These are phyloP conservation scores for Opeltia flavorubescens DNA, from an alignment of 495 filamentous ascomycete genomes.

Conservation along the genomic window DNA sequence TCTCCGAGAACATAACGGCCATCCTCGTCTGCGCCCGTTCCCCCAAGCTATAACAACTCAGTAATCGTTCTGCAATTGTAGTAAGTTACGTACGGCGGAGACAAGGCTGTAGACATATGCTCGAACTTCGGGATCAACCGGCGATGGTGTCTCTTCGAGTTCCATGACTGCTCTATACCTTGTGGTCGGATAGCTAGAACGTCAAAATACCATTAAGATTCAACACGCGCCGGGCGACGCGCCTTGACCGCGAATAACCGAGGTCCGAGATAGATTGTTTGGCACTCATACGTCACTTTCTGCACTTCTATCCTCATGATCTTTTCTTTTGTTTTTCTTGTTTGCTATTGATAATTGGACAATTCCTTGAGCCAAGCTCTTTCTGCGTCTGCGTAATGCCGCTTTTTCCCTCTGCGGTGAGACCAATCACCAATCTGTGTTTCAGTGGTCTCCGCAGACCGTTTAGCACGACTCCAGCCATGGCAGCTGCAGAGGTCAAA, in stretches of 20 bases:
- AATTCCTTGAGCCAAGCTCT: too few species aligned
- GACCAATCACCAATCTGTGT: constrained; percentile 3
- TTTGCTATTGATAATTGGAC: too few species aligned
- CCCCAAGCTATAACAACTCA: constrained; percentile 56
- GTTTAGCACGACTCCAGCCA: constrained; percentile 30
- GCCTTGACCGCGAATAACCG: too few species aligned
- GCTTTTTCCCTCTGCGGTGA: neutral
- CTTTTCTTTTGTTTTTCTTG: neutral
- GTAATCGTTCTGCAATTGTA: neutral
- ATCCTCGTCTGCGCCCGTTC: constrained; percentile 64
- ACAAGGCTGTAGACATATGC: constrained; percentile 85
- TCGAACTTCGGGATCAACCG: constrained; percentile 66
- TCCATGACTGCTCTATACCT: constrained; percentile 9
- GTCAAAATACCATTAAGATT: too few species aligned
- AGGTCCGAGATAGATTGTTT: too few species aligned
- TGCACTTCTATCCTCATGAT: neutral
- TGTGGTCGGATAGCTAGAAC: too few species aligned
- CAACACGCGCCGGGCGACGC: too few species aligned
- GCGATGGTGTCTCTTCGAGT: constrained; percentile 6
- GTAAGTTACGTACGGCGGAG: constrained; percentile 55
- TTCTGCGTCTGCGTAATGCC: constrained; percentile 2
- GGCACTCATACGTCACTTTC: neutral
- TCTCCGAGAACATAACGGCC: constrained; percentile 82
- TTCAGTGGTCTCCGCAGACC: constrained; percentile 15
- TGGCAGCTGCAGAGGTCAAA: constrained; percentile 57